Conservation (phyloP, 768 basidiomycete species). For the Rhodotorula graminis region DNA sequence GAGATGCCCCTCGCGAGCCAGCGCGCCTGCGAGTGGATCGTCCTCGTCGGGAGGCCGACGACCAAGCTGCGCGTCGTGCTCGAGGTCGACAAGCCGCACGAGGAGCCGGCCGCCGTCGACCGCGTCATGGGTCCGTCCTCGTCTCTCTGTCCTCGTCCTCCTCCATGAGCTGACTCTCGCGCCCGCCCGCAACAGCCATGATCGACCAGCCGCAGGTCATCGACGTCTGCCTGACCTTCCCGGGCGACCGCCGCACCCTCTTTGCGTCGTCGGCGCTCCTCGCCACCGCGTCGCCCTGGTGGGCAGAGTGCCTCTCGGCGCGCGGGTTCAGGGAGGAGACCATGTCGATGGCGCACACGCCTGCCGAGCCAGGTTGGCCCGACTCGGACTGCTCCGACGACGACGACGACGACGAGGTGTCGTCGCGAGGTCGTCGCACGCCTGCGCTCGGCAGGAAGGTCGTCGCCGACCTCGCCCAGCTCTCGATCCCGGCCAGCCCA, state of each 20-base stretch:
- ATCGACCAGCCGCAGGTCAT: neutral
- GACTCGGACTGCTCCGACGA: constrained; percentile 16
- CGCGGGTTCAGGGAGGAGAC: constrained; percentile 1
- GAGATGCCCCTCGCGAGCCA: neutral
- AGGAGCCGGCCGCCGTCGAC: neutral
- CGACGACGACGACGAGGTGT: neutral
- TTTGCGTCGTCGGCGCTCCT: constrained; percentile 8
- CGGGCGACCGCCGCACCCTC: neutral
- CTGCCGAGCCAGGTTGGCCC: neutral
- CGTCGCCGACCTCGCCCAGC: neutral
- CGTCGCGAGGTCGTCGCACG: neutral
- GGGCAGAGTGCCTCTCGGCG: neutral
- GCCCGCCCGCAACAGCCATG: neutral
- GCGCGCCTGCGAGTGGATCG: neutral
- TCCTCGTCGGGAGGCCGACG: neutral
- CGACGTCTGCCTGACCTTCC: constrained; percentile 29
- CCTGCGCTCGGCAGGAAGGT: neutral
- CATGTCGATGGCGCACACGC: neutral
- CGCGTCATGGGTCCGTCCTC: neutral
- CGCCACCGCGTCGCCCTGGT: constrained; percentile 18
- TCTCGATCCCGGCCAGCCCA: neutral
- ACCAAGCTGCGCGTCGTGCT: neutral
- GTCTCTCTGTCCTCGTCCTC: neutral
- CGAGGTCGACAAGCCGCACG: neutral
- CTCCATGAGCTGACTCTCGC: neutral